Conservation (phyloP, 2,329 filamentous ascomycete species). For the Phaeophleospora eucalypticola region DNA sequence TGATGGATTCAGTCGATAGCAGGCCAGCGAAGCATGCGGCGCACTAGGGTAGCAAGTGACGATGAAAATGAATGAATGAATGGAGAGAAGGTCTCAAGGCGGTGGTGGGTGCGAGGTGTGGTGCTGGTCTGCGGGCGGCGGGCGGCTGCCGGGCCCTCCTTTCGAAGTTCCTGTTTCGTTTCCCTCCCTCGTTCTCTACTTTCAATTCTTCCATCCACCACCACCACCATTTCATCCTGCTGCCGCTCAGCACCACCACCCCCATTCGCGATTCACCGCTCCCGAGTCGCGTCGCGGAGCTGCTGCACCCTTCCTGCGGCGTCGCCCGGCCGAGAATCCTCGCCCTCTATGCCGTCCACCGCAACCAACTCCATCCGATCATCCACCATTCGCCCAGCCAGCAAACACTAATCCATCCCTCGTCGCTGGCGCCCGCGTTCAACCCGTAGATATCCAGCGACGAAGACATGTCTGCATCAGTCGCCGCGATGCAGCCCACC, state of each 20-base stretch:
- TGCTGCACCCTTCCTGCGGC: not conserved
- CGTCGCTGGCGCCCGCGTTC: constrained; percentile 22
- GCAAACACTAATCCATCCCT: constrained; percentile 20
- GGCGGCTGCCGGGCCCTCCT: too few relatives aligned
- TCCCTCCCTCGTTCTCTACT: too few relatives aligned
- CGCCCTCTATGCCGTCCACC: not conserved
- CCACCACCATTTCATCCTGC: not conserved
- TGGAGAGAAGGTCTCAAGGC: not conserved
- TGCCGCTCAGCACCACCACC: not conserved
- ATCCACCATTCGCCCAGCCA: constrained; percentile 4
- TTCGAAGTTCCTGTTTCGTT: too few relatives aligned
- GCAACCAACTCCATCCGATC: not conserved
- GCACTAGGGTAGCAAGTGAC: not conserved
- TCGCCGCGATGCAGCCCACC: constrained; percentile 53
- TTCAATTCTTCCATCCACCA: too few relatives aligned
- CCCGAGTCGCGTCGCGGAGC: not conserved
- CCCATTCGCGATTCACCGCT: not conserved
- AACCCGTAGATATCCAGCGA: constrained; percentile 10
- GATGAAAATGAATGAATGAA: not conserved
- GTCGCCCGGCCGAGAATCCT: not conserved
- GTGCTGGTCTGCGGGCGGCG: too few relatives aligned
- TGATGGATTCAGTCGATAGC: not conserved
- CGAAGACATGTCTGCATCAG: constrained; percentile 55
- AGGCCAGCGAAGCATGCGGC: too few relatives aligned
- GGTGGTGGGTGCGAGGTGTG: too few relatives aligned